phyloP scores from a whole-genome alignment of 495 filamentous ascomycete genomes.

The Daldinia loculata region DNA sequence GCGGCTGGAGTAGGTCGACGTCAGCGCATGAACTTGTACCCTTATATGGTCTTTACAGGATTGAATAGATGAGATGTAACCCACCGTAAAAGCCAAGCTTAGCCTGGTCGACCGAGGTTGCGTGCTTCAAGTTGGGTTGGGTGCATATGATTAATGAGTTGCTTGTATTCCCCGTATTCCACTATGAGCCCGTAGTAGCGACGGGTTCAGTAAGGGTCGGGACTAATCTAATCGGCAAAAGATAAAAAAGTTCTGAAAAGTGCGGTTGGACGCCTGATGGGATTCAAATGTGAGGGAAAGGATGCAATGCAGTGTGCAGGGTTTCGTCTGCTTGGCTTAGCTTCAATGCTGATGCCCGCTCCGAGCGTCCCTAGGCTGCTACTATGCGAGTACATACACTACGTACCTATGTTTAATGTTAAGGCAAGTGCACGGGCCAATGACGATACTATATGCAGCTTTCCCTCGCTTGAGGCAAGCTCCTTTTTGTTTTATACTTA shows the following conservation, averaged over 20 bases:
- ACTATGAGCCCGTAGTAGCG: constrained; percentile 4
- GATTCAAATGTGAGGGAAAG: constrained; percentile 35
- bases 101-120: constrained; percentile 24
- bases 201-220: constrained; percentile 2
- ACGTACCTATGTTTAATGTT: background rate
- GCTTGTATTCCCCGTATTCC: background rate
- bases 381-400: no score
- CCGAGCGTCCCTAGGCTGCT: constrained; percentile 32
- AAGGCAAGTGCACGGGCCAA: constrained; percentile 36
- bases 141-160: constrained; percentile 11
- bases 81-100: constrained; percentile 36
- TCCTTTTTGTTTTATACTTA: background rate
- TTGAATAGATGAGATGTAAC: constrained; percentile 38
- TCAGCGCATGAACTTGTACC: constrained; percentile 53
- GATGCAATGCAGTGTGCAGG: constrained; percentile 39
- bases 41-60: constrained; percentile 13
- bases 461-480: constrained; percentile 6
- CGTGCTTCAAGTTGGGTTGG: constrained; percentile 17
- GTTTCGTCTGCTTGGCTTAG: constrained; percentile 29
- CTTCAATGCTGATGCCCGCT: constrained; percentile 23
- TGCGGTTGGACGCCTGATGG: constrained; percentile 15
- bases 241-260: constrained; percentile 18
- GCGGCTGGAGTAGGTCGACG: constrained; percentile 49
- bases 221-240: constrained; percentile 5
- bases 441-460: constrained; percentile 35